A percentile compares a stretch with the other conserved stretches of the same genome.
Evolutionary conservation across 2,329 filamentous ascomycete species (phyloP).

Genomic region (Fusarium sp.): DNA sequence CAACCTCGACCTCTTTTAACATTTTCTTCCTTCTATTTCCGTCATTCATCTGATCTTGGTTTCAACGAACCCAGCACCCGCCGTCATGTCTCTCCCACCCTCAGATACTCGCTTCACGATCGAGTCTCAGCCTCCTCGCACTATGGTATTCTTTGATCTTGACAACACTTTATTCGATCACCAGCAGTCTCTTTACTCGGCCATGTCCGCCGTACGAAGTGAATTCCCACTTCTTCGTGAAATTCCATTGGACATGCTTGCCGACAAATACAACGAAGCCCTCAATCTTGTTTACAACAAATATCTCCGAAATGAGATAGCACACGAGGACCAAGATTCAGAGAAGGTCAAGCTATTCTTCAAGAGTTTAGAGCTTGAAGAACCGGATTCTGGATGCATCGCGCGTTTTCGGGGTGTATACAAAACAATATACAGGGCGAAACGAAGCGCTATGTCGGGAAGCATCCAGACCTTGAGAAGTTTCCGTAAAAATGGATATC

Average conservation of each 20-base stretch:
- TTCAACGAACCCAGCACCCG: rapidly evolving
- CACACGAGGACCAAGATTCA: not conserved
- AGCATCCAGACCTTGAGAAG: not conserved
- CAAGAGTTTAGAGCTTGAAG: not conserved
- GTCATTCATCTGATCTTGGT: rapidly evolving
- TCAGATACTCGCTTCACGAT: not conserved
- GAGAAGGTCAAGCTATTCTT: conserved; percentile 1
- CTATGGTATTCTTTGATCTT: conserved; percentile 4
- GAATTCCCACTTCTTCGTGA: not conserved
- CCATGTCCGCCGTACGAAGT: not conserved
- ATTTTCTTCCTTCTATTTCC: rapidly evolving
- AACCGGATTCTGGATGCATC: not conserved
- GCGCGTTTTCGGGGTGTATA: conserved; percentile 4
- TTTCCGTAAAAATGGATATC: not conserved
- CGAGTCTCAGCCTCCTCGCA: rapidly evolving
- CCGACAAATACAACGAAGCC: not conserved
- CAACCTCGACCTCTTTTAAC: rapidly evolving
- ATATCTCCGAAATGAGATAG: not conserved
- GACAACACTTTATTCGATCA: conserved; percentile 23
- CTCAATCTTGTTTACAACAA: conserved; percentile 3
- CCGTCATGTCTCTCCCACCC: not conserved
- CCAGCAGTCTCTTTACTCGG: not conserved
- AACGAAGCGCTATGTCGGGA: not conserved
- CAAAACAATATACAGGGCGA: not conserved
- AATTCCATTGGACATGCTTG: not conserved